Conservation (phyloP, 805 yeast genomes). For the Kockiozyma suomiensis region DNA sequence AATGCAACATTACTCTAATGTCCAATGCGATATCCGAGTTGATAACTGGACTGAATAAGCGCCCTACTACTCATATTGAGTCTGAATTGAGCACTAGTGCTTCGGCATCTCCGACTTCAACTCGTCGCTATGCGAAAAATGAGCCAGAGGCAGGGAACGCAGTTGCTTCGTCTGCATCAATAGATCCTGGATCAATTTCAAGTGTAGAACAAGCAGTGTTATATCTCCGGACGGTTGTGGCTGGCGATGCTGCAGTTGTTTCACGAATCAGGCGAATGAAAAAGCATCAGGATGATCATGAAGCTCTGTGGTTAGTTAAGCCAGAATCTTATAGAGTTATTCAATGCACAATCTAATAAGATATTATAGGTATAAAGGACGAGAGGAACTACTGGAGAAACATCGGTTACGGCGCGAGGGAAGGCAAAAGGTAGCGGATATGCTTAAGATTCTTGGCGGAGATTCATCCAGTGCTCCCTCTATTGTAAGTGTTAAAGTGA, state of each 20-base stretch:
- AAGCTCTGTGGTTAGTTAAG: conserved; percentile 21
- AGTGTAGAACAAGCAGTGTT: conserved; percentile 12
- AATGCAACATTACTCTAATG: neutral
- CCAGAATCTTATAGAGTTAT: neutral
- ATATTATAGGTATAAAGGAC: conserved; percentile 26
- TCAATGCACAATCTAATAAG: neutral
- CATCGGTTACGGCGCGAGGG: conserved; percentile 18
- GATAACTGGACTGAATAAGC: neutral
- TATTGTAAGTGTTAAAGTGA: conserved; percentile 7
- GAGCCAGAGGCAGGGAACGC: neutral
- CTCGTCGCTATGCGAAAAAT: neutral
- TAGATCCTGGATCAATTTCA: conserved; percentile 13
- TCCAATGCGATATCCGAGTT: neutral
- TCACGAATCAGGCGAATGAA: conserved; percentile 16
- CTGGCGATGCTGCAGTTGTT: neutral
- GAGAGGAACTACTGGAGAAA: conserved; percentile 16
- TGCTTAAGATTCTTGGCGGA: conserved; percentile 25
- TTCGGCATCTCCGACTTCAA: neutral
- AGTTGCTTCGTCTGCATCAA: neutral
- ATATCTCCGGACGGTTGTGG: conserved; percentile 7
- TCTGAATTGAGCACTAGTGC: neutral
- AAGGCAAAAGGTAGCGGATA: conserved; percentile 11
- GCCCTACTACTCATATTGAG: neutral
- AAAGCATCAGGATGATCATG: conserved; percentile 29
- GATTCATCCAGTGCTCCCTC: conserved; percentile 13